Evolutionary conservation across 2,329 filamentous ascomycete genomes (phyloP).

Genomic region (Alternaria triticina): DNA sequence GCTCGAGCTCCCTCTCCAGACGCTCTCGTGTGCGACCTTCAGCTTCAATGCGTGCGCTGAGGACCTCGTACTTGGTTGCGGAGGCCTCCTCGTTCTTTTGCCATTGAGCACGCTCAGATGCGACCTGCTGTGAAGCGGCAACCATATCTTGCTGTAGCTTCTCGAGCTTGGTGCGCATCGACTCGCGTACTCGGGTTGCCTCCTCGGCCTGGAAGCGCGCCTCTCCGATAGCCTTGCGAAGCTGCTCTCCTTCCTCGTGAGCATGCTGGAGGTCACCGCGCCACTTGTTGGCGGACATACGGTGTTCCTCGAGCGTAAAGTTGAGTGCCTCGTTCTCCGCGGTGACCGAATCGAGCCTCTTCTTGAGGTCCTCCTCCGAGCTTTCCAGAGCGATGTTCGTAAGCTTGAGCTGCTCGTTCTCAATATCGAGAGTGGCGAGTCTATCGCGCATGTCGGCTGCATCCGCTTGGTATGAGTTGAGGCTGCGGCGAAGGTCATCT

Average conservation of each 20-base stretch:
- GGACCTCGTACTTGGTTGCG: slow-evolving; percentile 59
- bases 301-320: slow-evolving; percentile 69
- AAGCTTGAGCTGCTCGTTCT: slow-evolving; percentile 64
- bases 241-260: slow-evolving; percentile 64
- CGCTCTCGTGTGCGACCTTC: slow-evolving; percentile 53
- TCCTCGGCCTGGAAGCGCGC: slow-evolving; percentile 82
- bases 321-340: slow-evolving; percentile 67
- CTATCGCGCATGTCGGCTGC: slow-evolving; percentile 58
- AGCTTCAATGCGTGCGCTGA: slow-evolving; percentile 59
- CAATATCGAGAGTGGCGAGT: slow-evolving; percentile 59
- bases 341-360: slow-evolving; percentile 60
- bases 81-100: slow-evolving; percentile 71
- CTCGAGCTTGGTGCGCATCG: slow-evolving; percentile 83
- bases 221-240: slow-evolving; percentile 75
- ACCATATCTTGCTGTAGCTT: slow-evolving; percentile 88
- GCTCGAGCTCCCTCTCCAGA: slow-evolving; percentile 55
- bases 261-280: slow-evolving; percentile 64
- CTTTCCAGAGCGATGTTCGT: slow-evolving; percentile 39
- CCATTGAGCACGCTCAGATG: slow-evolving; percentile 80
- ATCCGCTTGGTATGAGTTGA: slow-evolving; percentile 45
- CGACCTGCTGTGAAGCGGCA: slow-evolving; percentile 76
- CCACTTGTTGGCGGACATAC: slow-evolving; percentile 64
- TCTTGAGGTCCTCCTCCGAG: slow-evolving; percentile 56
- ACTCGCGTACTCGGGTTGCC: slow-evolving; percentile 82
- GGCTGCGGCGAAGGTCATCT: slow-evolving; percentile 47